These are phyloP conservation scores for Haematococcus lacustris DNA, from an alignment of 139 green algal species.

Conservation along the genomic window DNA sequence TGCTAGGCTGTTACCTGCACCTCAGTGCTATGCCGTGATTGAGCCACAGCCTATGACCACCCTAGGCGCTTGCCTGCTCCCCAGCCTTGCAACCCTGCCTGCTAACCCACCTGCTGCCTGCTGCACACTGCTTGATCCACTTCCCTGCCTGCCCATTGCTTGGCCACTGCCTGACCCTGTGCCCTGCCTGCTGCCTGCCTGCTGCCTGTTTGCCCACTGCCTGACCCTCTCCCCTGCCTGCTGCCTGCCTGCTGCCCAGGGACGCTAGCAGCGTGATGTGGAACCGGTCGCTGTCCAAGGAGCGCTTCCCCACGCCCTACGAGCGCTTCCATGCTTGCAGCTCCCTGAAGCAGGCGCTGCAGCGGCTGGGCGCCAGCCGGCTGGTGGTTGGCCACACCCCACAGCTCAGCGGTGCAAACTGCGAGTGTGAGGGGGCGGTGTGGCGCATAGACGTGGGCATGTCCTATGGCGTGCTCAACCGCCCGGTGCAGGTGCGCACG, in stretches of 20 bases:
- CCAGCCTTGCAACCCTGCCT: no score
- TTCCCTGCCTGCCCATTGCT: no score
- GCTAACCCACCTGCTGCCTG: no score
- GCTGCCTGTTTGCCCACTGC: no score
- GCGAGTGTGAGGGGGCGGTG: slow-evolving; percentile 72
- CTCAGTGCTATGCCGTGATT: no score
- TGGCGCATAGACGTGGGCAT: slow-evolving; percentile 93
- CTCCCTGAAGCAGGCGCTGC: slow-evolving; percentile 52
- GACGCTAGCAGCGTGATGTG: slow-evolving; percentile 78
- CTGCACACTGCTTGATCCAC: no score
- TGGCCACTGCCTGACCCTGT: no score
- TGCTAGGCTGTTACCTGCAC: no score
- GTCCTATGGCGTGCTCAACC: slow-evolving; percentile 76
- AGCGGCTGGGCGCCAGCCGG: slow-evolving; percentile 48
- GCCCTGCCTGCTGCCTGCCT: no score
- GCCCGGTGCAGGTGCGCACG: slow-evolving; percentile 39
- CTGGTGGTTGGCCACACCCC: slow-evolving; percentile 89
- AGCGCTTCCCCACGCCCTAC: slow-evolving; percentile 45
- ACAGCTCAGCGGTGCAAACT: slow-evolving; percentile 77
- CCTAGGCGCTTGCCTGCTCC: no score
- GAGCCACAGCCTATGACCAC: no score
- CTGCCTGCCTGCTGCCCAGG: slow-evolving; percentile 29
- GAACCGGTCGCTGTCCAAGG: slow-evolving; percentile 70
- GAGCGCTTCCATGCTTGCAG: slow-evolving; percentile 60
- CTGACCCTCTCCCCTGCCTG: no score